A percentile compares a stretch with the other conserved stretches of the same genome.
Conservation (phyloP, 305 asterid genomes). For the Fraxinus nigra region DNA sequence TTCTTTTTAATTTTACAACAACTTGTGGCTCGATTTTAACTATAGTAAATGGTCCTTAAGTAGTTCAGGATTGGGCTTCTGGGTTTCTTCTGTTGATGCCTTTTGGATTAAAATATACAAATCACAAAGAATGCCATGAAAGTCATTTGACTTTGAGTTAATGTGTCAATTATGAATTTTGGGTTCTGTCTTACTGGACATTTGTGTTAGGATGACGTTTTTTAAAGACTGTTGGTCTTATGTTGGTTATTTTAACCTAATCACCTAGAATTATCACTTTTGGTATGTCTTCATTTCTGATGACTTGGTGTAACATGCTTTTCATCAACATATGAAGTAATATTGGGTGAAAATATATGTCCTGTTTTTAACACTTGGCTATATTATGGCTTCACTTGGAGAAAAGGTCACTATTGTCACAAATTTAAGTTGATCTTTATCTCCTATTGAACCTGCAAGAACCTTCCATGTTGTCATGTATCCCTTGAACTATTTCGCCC, state of each 20-base stretch:
- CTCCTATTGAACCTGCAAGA: not conserved
- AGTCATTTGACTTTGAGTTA: not conserved
- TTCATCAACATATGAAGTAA: slow-evolving; percentile 9
- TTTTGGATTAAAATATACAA: not conserved
- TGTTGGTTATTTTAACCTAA: slow-evolving; percentile 8
- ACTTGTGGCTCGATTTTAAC: not conserved
- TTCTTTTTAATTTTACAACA: not conserved
- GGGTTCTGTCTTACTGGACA: not conserved
- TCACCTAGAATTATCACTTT: not conserved
- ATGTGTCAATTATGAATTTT: slow-evolving; percentile 1
- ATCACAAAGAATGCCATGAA: not conserved
- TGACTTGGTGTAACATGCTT: slow-evolving; percentile 5
- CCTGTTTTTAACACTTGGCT: slow-evolving; percentile 10
- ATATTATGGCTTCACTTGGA: slow-evolving; percentile 7
- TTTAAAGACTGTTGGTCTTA: not conserved
- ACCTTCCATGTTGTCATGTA: not conserved
- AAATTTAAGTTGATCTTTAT: not conserved
- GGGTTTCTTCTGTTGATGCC: not conserved
- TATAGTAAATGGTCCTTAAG: not conserved
- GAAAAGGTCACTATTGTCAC: not conserved
- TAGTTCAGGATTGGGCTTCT: not conserved
- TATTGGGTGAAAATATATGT: not conserved
- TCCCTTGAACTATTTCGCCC: slow-evolving; percentile 2
- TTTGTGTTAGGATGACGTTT: slow-evolving; percentile 1
- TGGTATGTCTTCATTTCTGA: not conserved